Base-by-base conservation (phyloP, 129 eudicot genomes). In the Flaveria sonorensis region DNA sequence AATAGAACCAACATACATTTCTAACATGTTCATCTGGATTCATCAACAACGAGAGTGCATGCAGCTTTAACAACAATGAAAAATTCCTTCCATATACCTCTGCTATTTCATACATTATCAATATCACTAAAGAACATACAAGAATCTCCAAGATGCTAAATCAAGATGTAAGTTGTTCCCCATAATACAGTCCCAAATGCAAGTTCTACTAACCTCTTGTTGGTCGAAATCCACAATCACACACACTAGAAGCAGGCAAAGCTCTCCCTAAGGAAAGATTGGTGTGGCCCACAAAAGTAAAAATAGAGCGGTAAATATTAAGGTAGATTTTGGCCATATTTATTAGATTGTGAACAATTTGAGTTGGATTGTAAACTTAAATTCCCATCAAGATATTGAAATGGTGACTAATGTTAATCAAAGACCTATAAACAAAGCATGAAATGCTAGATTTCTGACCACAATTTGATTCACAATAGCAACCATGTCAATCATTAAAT, bases 371-470 rank as follows among this genome's bases (percentile, higher is more conserved):
- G 47, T 65, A 32, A 36, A 32, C 48, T 16, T 32, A 16, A n/a
- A 9, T 1, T 65, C 39, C 68, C 68, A 61, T 24, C 68, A 23
- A 60, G 39, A 60, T 18, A 21, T 60, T 61, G 20, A 13, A 61
- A 61, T 61, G 68, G 68, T 14, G 42, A 61, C 20, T 9, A 14
- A 26, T 61, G 68, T 61, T 26, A 14, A 61, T 14, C 11, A 26
- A 28, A 62, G 19, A 28, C 68, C 68, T 61, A 61, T 15, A 15
- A 5, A 61, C 68, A 26, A 61, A 61, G 20, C 68, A 61, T 61
- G 3, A 14, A 63, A 6, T 30, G 69, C 69, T 63, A 63, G 69
- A 14, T 28, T 63, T 63, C 42, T 63, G 11, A 32, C 46, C 45
- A 32, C 67, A 24, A 13, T 24, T 23, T 61, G 42, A 61, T 61